Base-by-base conservation (phyloP, 768 basidiomycete genomes). In the Chalciporus piperatus region DNA sequence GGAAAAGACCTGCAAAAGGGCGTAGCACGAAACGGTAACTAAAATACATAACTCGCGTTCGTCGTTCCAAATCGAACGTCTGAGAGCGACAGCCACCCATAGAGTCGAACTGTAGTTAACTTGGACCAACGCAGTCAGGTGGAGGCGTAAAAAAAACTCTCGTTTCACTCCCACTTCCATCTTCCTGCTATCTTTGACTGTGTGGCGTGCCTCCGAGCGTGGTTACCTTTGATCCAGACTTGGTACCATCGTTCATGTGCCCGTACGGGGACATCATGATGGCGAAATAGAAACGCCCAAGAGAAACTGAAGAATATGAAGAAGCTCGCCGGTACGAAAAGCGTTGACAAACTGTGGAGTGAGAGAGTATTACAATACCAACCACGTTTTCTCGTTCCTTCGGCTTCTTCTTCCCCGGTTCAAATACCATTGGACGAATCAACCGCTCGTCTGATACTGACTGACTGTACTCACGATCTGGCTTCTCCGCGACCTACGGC, bases 281-380 rank as follows among this genome's bases (percentile, higher is more conserved):
- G 14, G 16, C 14, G 30, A 30, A 9, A 32, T 37, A n/a, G 35
- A 37, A 37, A 37, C 16, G 35, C 16, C 5, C 35, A 14, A 37
- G n/a, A 37, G n/a, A n/a, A 37, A 37, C 35, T 37, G 35, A 9
- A 37, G 35, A 33, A 37, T 32, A 11, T 13, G 11, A 32, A 32
- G 30, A 32, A 32, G 30, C 30, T 3, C 30, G 8, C 30, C 30
- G n/a, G n/a, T 37, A 7, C 35, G 5, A n/a, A 1, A 55, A 45
- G 38, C n/a, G 16, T 32, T 22, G 40, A 46, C 43, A 48, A 41
- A 38, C 23, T 50, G 48, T 58, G 61, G 58, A 52, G 62, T 49
- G 52, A 28, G 30, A 51, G 28, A 11, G 12, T 57, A 50, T 54
- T 41, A 38, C 25, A 50, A 9, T 20, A 49, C 27, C 35, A 4